Conservation (phyloP, 2,329 filamentous ascomycete species). For the Colletotrichum karsti region DNA sequence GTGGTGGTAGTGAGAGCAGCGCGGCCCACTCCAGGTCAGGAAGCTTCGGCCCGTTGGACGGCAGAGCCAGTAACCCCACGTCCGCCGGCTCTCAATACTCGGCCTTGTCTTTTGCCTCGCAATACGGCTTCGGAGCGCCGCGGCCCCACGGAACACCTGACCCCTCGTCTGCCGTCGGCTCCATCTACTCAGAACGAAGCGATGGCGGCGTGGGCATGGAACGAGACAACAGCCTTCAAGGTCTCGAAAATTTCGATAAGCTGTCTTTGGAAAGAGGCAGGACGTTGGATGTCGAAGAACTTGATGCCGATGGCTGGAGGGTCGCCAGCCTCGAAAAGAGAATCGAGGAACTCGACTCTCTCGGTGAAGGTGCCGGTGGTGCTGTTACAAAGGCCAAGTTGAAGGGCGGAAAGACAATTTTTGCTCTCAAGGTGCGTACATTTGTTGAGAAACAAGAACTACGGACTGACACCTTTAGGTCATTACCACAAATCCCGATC, state of each 20-base stretch:
- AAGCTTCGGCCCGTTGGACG: slow-evolving; percentile 82
- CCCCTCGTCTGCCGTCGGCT: slow-evolving; percentile 87
- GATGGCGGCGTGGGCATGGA: slow-evolving; percentile 83
- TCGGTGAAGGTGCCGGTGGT: slow-evolving; percentile 95
- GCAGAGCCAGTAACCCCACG: slow-evolving; percentile 80
- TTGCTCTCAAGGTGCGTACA: slow-evolving; percentile 84
- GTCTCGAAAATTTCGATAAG: slow-evolving; percentile 81
- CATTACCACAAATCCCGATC: slow-evolving; percentile 97
- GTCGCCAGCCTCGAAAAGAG: slow-evolving; percentile 89
- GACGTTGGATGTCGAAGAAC: slow-evolving; percentile 88
- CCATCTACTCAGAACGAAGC: slow-evolving; percentile 82
- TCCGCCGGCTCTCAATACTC: slow-evolving; percentile 91
- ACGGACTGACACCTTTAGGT: slow-evolving; percentile 63
- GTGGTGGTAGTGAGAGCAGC: slow-evolving; percentile 82
- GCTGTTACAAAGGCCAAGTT: slow-evolving; percentile 92
- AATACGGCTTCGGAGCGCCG: slow-evolving; percentile 74
- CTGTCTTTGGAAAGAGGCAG: slow-evolving; percentile 83
- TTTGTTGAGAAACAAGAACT: background rate
- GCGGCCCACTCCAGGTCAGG: slow-evolving; percentile 82
- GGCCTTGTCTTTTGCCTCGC: slow-evolving; percentile 80
- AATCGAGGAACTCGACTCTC: slow-evolving; percentile 86
- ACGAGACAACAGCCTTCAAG: slow-evolving; percentile 81
- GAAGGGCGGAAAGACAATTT: slow-evolving; percentile 91
- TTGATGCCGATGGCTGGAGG: slow-evolving; percentile 95
- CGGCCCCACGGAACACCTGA: slow-evolving; percentile 78